Evolutionary conservation across 306 rosid genomes (phyloP), one percentile per base, ranked within the genome.

Genomic region (Lathyrus tuberosus): DNA sequence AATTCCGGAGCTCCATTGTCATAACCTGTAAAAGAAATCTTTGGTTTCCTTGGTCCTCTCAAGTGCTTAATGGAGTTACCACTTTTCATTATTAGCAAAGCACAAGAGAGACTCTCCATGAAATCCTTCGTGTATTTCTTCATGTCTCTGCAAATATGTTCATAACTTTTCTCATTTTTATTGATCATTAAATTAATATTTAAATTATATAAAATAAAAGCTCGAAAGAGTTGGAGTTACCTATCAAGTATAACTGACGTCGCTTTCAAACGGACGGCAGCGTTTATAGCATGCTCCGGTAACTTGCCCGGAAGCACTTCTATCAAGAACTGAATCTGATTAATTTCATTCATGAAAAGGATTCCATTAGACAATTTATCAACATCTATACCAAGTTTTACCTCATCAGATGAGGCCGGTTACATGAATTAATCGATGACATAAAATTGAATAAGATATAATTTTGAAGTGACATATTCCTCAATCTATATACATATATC

Each of bases 161-260:
- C 6, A 38, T 15, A 62, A 12, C 31, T 38, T 24, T 38, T 35
- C 10, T 31, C 3, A 49, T n/a, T 28, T 62, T 17, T 18, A 37
- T 30, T 58, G 2, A 16, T 40, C 13, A 40, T 57, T 15, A 8
- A 54, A 18, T 46, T 6, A n/a, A 46, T 5, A 8, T 17, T 49
- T 13, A 8, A 8, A 52, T 22, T 5, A 10, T 57, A 57, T 41
- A 20, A 57, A 46, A 71, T 18, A 0, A 10, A 53, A 72, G 37
- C 5, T 48, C 31, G 41, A 44, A 53, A n/a, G 35, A 54, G 46
- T 15, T 44, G 37, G 56, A 68, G 72, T 70, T 5, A 90, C 96
- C 89, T 90, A 57, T 88, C 92, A 67, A 90, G 90, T 59, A 88
- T 75, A 51, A 86, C 77, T 76, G 86, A 81, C 44, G 90, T 88